Percentiles rank a stretch among this genome's conserved stretches.
phyloP scores from a whole-genome alignment of 345 rosid genomes.

The Adansonia digitata region DNA sequence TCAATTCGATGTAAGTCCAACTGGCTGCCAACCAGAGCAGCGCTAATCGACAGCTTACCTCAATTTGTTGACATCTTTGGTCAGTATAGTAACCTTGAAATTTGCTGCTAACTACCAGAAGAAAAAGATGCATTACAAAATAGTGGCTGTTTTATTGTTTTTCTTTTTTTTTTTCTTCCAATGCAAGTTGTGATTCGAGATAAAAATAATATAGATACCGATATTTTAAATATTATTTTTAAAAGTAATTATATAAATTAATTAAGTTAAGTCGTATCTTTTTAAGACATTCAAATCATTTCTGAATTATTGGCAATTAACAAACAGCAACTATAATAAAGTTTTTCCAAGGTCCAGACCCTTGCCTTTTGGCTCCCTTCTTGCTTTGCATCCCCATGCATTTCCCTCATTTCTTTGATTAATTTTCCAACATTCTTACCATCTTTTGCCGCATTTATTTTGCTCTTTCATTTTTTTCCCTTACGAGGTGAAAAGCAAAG shows the following conservation, averaged over 20 bases:
- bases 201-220: too few species aligned
- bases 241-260: too few species aligned
- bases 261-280: too few species aligned
- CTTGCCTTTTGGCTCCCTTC: constrained; percentile 27
- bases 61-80: constrained; percentile 15
- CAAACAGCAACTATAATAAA: background rate
- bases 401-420: background rate
- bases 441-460: background rate
- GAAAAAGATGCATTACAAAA: constrained; percentile 1
- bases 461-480: background rate
- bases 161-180: too few species aligned
- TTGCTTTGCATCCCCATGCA: constrained; percentile 4
- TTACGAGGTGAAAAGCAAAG: constrained; percentile 1
- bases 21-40: too few species aligned
- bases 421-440: background rate
- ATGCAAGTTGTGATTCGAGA: too few species aligned
- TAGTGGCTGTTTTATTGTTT: constrained; percentile 9
- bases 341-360: constrained; percentile 19
- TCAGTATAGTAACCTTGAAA: constrained; percentile 4
- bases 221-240: too few species aligned
- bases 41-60: too few species aligned
- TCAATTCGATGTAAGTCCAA: too few species aligned
- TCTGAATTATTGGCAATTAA: constrained; percentile 18
- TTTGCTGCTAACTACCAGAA: background rate
- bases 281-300: constrained; percentile 10